phyloP scores from a whole-genome alignment of 495 filamentous ascomycete genomes.

The Thermothielavioides terrestris region DNA sequence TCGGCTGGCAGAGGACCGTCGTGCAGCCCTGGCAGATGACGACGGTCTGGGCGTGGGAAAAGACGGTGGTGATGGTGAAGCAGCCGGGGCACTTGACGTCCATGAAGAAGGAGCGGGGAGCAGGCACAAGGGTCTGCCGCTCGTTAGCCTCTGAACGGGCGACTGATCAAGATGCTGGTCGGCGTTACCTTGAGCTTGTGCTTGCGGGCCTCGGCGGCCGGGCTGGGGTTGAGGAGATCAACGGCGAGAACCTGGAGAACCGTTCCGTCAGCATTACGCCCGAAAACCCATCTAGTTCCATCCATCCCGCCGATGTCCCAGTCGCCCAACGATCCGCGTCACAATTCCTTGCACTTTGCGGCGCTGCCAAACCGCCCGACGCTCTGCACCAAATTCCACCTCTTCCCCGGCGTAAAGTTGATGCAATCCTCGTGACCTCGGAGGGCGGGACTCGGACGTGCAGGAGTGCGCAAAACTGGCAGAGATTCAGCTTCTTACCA shows the following conservation, averaged over 20 bases:
- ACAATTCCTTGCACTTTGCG: background rate
- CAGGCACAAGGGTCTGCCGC: slow-evolving; percentile 77
- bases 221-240: slow-evolving; percentile 97
- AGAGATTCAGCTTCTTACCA: slow-evolving; percentile 41
- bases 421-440: slow-evolving; percentile 11
- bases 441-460: slow-evolving; percentile 1
- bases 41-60: slow-evolving; percentile 99
- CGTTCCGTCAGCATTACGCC: slow-evolving; percentile 31
- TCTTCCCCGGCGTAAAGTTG: background rate
- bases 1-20: slow-evolving; percentile 95
- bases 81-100: slow-evolving; percentile 99
- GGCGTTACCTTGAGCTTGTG: slow-evolving; percentile 95
- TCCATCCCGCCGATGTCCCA: slow-evolving; percentile 2
- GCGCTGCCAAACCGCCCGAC: background rate
- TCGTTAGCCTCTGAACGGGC: too few relatives aligned
- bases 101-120: slow-evolving; percentile 99
- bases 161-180: slow-evolving; percentile 4
- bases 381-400: background rate
- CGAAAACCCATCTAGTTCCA: background rate
- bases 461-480: slow-evolving; percentile 17
- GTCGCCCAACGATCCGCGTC: background rate
- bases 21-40: slow-evolving; percentile 98
- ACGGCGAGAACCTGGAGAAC: slow-evolving; percentile 86
- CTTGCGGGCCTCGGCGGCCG: slow-evolving; percentile 91
- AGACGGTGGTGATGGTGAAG: slow-evolving; percentile 99